Base-by-base conservation (phyloP, 768 basidiomycete genomes). In the Tricholoma hemisulphureum region DNA sequence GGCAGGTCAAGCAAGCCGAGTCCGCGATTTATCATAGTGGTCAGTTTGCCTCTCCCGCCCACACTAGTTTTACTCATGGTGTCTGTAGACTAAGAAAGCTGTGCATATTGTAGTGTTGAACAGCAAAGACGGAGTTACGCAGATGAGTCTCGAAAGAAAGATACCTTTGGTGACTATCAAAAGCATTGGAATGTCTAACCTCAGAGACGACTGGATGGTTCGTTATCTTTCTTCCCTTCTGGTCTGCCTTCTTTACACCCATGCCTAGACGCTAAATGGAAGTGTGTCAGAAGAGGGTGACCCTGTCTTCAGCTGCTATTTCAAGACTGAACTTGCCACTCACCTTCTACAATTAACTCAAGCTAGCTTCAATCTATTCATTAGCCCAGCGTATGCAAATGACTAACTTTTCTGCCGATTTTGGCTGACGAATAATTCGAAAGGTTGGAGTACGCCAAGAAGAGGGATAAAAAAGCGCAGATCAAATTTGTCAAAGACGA, bases 121-220 rank as follows among this genome's bases (percentile, higher is more conserved):
- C 1, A 71, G 73, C 11, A 87, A 86, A 61, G 84, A 89, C 56
- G 93, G 91, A 6, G 74, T 75, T 13, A 70, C 77, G 1, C 75
- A 79, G 29, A 87, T 77, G 5, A 73, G 75, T 26, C 69, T 93
- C 48, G 95, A 99, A 59, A 83, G 96, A 60, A 98, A 94, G 76
- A 88, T 98, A 53, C 87, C 91, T 21, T 75, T 99, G 11, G 81
- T 91, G 9, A 94, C 91, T 6, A 96, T 98, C 71, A 88, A 87
- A 69, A 85, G 83, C 57, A 85, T 99, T 52, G 85, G 85, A 1
- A 80, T 98, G 83, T 95, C 96, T 10, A 94, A 81, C 71, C 74
- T 98, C 23, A 80, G 92, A 50, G 97, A 99, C 62, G 97, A 98
- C 69, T 99, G 95, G 91, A 80, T 98, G 74, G 95, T 93, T 73